Conservation (phyloP, 208 protist species). For the Leishmania braziliensis region DNA sequence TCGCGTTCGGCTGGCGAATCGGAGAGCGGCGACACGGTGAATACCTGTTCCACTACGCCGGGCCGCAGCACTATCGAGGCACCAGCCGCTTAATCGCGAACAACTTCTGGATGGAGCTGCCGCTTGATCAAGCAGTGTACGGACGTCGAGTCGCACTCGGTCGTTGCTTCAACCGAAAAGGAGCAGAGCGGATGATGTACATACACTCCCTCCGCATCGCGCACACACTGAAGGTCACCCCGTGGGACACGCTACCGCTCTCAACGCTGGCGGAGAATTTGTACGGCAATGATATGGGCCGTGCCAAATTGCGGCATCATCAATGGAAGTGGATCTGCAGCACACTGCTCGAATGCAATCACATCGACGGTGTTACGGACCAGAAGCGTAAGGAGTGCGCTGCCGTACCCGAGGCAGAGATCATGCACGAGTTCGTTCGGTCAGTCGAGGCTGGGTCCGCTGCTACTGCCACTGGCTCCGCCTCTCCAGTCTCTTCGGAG, state of each 20-base stretch:
- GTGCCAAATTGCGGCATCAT: neutral
- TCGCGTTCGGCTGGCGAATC: conserved; percentile 14
- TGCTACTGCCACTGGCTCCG: neutral
- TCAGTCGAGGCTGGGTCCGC: neutral
- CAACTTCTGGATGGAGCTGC: conserved; percentile 75
- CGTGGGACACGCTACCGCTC: conserved; percentile 38
- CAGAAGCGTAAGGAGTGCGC: neutral
- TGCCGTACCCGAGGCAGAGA: neutral
- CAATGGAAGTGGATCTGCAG: conserved; percentile 18
- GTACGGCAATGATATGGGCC: conserved; percentile 23
- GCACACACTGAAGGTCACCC: conserved; percentile 33
- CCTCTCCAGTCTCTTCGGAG: neutral
- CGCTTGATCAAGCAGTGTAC: conserved; percentile 41
- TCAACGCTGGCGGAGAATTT: conserved; percentile 13
- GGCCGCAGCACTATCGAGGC: conserved; percentile 40
- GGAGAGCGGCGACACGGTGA: neutral
- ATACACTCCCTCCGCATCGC: conserved; percentile 70
- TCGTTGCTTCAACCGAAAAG: conserved; percentile 49
- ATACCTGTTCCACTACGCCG: conserved; percentile 57
- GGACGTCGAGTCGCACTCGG: conserved; percentile 56
- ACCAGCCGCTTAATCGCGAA: conserved; percentile 35
- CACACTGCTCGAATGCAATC: neutral
- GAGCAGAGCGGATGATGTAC: conserved; percentile 55
- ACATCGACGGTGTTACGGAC: neutral
- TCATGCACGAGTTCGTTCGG: conserved; percentile 4